Base-by-base conservation (phyloP, 768 basidiomycete species). In the Leccinum rimulosum region DNA sequence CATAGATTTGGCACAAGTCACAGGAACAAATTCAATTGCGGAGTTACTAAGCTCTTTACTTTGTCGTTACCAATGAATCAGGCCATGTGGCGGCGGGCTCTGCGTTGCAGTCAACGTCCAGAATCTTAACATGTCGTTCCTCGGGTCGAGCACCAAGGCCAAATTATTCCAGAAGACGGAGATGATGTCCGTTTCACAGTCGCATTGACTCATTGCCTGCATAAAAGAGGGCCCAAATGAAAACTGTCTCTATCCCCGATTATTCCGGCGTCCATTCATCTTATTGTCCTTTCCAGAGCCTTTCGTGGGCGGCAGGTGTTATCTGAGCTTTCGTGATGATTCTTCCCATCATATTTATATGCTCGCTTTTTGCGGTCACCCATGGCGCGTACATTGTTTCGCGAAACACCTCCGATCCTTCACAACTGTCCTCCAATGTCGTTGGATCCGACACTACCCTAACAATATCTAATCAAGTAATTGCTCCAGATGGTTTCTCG, bases 401-500 rank as follows among this genome's bases (percentile, higher is more conserved):
- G 28, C 66, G 60, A 59, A 58, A 60, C 3, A 22, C 33, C 28
- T 17, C 59, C 3, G 25, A 6, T 12, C 60, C 67, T 38, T 52
- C 28, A 31, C 38, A 35, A 17, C 27, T 11, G 19, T 22, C 19
- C 8, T 12, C 52, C 1, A 25, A 57, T 25, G 40, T 19, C 15
- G 56, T 70, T 11, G 69, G 69, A 28, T 36, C 68, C 3, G 27
- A 40, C 30, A 61, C 67, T 22, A 69, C 75, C 35, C 28, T 82
- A 6, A 66, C 69, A 17, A 74, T 82, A 31, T 69, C 70, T 5
- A 82, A 81, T 64, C 63, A 61, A 27, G 50, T 62, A 27, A 75
- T 83, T 52, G 60, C 77, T 25, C 82, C 83, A 3, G 83, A 84
- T 73, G 81, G 83, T 19, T 82, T 79, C 58, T 62, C 61, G 51